Evolutionary conservation across 371 early-diverging fungal genomes (phyloP), one percentile per base, ranked within the genome.

Genomic region (Haplosporangium sp.): DNA sequence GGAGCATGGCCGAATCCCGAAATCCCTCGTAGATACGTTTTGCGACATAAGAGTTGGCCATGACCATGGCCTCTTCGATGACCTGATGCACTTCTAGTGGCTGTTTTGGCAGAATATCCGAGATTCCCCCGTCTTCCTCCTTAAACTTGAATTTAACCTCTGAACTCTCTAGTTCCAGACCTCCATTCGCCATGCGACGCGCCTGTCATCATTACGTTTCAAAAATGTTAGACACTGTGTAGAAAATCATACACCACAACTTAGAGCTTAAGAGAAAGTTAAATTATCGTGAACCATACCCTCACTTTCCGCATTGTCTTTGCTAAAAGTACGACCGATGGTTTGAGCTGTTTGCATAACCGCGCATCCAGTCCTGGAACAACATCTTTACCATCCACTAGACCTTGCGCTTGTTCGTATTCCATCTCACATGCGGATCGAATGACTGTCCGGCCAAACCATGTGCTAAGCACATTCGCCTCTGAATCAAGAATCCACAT

Each of bases 11-110:
- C 21, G 94, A 87, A 16, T 92, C 92, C 14, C 94, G 94, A 80
- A 92, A 94, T 1, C 89, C 82, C 38, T 90, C 82, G 74, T 92
- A 91, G 14, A 98, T 94, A 59, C 92, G 85, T 55, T 91, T 88
- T 6, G 99, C 99, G 2, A 99, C 99, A 8, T 90, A 90, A 1
- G 93, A 88, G 82, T 99, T 99, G 20, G 99, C 99, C 64, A 99
- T 86, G 68, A 99, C 90, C 99, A 99, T 99, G 63, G 99, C 97
- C 83, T 99, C 99, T 70, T 99, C 99, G 29, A 99, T 95, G 11
- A 99, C 84, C 8, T 92, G 92, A 83, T 99, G 96, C 14, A 98
- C 94, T 66, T 96, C 96, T 77, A 93, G 87, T 14, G 92, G 83
- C 59, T 89, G 84, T 69, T 96, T 96, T 2, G 95, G 91, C 36